phyloP scores from a whole-genome alignment of 371 early-diverging fungal genomes.

The Mortierella sp. region DNA sequence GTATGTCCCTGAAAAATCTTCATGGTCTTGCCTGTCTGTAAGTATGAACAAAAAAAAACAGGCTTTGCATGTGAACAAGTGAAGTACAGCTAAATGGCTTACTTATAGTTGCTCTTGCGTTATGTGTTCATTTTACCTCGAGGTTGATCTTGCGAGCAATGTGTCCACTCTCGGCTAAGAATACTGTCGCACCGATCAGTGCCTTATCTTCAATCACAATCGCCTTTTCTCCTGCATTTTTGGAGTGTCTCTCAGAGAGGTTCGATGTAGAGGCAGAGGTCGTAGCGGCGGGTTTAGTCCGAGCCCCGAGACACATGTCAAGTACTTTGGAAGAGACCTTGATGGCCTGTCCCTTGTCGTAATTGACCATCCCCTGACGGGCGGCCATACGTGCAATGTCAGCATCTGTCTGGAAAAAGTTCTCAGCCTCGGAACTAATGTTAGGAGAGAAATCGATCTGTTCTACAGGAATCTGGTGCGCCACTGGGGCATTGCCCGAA shows the following conservation, averaged over 20 bases:
- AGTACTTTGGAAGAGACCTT: slow-evolving; percentile 73
- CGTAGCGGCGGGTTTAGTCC: not conserved
- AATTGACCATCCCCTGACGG: slow-evolving; percentile 71
- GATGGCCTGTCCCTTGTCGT: slow-evolving; percentile 72
- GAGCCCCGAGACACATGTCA: slow-evolving; percentile 53
- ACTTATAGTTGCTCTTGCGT: no score
- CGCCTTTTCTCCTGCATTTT: not conserved
- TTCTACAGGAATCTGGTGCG: slow-evolving; percentile 37
- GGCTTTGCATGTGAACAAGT: not conserved
- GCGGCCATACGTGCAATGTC: slow-evolving; percentile 68
- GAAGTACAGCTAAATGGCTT: no score
- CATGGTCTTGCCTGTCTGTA: slow-evolving; percentile 71
- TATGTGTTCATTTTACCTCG: no score
- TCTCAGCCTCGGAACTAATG: slow-evolving; percentile 65
- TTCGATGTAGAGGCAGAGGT: not conserved
- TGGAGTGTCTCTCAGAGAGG: not conserved
- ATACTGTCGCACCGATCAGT: slow-evolving; percentile 27
- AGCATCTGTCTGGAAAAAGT: slow-evolving; percentile 86
- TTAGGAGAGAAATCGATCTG: slow-evolving; percentile 58
- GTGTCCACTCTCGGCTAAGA: slow-evolving; percentile 55
- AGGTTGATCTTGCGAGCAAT: slow-evolving; percentile 49
- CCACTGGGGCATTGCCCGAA: not conserved
- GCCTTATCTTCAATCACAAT: slow-evolving; percentile 31
- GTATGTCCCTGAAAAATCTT: slow-evolving; percentile 79
- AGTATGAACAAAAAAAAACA: not conserved